These are phyloP conservation scores for Stellera chamaejasme DNA, from an alignment of 345 rosid genomes.

Conservation along the genomic window DNA sequence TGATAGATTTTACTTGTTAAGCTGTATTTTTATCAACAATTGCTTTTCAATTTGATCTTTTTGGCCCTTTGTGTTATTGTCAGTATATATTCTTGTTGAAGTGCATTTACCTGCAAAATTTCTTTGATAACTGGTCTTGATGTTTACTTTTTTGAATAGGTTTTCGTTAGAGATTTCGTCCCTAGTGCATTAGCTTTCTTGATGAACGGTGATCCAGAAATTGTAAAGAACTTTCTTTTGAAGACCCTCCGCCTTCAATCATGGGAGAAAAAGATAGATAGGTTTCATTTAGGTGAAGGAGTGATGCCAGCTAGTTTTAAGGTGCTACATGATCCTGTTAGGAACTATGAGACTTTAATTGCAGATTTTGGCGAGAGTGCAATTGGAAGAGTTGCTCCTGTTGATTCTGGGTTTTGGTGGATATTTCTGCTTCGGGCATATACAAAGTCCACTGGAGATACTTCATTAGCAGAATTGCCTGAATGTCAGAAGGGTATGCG, in stretches of 20 bases:
- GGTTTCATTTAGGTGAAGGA: conserved; percentile 96
- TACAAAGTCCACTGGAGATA: conserved; percentile 85
- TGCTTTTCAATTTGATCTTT: no score
- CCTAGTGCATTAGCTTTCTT: conserved; percentile 89
- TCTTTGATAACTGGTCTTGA: no score
- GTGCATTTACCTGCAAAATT: no score
- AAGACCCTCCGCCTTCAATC: conserved; percentile 95
- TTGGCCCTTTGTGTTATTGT: no score
- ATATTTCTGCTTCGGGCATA: conserved; percentile 86
- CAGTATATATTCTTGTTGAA: no score
- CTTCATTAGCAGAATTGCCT: conserved; percentile 74
- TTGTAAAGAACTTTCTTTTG: conserved; percentile 76
- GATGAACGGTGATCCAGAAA: conserved; percentile 82
- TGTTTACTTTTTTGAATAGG: conserved; percentile 30
- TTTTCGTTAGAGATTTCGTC: conserved; percentile 89
- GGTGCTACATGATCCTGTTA: conserved; percentile 85
- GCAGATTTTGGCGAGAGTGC: conserved; percentile 99
- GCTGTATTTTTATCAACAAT: no score
- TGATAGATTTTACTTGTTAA: no score
- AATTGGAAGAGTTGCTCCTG: conserved; percentile 96
- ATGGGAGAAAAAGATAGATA: conserved; percentile 96
- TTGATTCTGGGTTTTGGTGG: conserved; percentile 99
- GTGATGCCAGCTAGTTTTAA: conserved; percentile 99
- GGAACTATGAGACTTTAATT: conserved; percentile 65
- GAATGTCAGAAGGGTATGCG: conserved; percentile 99